Percentiles rank a stretch among this genome's conserved stretches.
phyloP scores from a whole-genome alignment of 2,329 filamentous ascomycete genomes.

The Fusarium robinianum region DNA sequence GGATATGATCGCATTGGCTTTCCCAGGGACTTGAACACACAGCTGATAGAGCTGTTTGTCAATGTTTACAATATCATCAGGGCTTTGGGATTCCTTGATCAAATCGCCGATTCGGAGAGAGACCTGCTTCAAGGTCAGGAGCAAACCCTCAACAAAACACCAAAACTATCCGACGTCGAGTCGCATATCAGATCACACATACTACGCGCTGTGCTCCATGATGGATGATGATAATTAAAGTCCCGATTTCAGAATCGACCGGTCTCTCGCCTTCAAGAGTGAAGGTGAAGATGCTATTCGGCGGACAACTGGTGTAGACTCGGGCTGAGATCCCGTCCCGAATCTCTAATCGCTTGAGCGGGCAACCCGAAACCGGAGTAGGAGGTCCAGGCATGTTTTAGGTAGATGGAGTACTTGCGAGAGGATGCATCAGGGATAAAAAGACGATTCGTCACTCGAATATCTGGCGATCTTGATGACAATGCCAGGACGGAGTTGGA shows the following conservation, averaged over 20 bases:
- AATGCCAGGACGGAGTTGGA: too few relatives aligned
- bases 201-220: conserved; percentile 35
- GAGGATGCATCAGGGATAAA: too few relatives aligned
- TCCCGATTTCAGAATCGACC: conserved; percentile 12
- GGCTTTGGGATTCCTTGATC: conserved; percentile 8
- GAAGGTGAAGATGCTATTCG: conserved; percentile 32
- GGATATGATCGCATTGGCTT: conserved; percentile 32
- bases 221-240: conserved; percentile 37
- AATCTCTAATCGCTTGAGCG: conserved; percentile 40
- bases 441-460: too few relatives aligned
- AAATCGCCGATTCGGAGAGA: conserved; percentile 40
- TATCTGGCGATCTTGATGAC: too few relatives aligned
- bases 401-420: neutral
- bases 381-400: conserved; percentile 34
- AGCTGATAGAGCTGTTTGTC: conserved; percentile 29
- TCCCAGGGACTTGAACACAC: conserved; percentile 33
- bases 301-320: conserved; percentile 28
- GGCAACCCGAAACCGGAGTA: conserved; percentile 39
- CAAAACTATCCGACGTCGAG: too few relatives aligned
- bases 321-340: conserved; percentile 26
- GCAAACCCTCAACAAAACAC: neutral
- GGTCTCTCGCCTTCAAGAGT: conserved; percentile 37
- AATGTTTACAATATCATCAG: conserved; percentile 28
- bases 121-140: conserved; percentile 28
- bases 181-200: too few relatives aligned